Percentiles rank a stretch among this genome's conserved stretches.
Conservation (phyloP, 345 rosid genomes). For the Hibiscus mutabilis region DNA sequence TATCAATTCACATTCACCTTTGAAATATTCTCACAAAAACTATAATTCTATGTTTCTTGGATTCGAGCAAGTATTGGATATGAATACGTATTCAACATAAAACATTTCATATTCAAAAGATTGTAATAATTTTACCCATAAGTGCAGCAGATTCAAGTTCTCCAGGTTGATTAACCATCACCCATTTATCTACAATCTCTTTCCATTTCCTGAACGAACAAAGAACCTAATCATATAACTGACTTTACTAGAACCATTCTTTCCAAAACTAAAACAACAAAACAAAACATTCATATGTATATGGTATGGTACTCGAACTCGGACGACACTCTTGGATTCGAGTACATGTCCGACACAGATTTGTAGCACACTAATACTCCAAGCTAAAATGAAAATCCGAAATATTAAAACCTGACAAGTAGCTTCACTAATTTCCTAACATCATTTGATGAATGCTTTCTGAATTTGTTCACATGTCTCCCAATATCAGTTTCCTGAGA, state of each 20-base stretch:
- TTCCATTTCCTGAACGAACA: slow-evolving; percentile 79
- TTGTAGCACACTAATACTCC: no score
- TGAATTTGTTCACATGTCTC: slow-evolving; percentile 50
- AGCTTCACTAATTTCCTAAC: slow-evolving; percentile 59
- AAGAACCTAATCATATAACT: slow-evolving; percentile 6
- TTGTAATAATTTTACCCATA: slow-evolving; percentile 42
- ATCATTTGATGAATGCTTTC: slow-evolving; percentile 54
- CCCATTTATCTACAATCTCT: slow-evolving; percentile 89
- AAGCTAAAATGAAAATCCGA: background rate
- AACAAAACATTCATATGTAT: background rate
- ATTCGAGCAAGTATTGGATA: background rate
- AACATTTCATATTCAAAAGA: background rate
- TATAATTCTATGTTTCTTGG: background rate
- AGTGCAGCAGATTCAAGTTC: slow-evolving; percentile 58
- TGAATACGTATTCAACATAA: background rate
- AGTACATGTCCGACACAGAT: background rate
- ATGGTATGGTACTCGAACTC: background rate
- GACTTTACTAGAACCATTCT: background rate
- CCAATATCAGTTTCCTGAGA: slow-evolving; percentile 68
- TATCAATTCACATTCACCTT: no score
- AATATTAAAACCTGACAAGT: slow-evolving; percentile 42
- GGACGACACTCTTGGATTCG: background rate
- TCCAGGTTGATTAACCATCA: slow-evolving; percentile 70
- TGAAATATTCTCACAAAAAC: no score
- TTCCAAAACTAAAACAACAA: background rate